phyloP scores from a whole-genome alignment of 257 asterid genomes.

The Fraxinus anomala region DNA sequence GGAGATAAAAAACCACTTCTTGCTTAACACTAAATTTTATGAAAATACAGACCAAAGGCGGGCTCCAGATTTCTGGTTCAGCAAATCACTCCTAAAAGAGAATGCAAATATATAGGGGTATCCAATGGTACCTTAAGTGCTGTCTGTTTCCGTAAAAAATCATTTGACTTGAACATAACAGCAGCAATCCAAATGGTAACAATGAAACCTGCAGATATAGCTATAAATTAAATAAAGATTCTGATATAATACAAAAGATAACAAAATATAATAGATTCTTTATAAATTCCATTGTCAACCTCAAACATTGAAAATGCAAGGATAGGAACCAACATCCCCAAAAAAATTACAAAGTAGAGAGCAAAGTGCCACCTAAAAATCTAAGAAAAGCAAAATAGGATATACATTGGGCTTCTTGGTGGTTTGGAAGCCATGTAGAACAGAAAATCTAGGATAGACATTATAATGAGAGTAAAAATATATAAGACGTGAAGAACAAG shows the following conservation, averaged over 20 bases:
- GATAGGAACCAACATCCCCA: not conserved
- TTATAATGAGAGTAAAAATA: not conserved
- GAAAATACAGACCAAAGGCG: not conserved
- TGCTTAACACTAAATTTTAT: conserved; percentile 21
- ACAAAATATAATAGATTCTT: not conserved
- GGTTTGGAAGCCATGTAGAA: not conserved
- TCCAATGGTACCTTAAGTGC: conserved; percentile 66
- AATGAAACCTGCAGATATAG: conserved; percentile 58
- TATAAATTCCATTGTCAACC: not conserved
- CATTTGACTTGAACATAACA: conserved; percentile 86
- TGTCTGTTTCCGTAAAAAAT: conserved; percentile 77
- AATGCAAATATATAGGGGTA: not conserved
- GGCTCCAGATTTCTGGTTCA: conserved; percentile 9
- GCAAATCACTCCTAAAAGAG: conserved; percentile 18
- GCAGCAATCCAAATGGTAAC: conserved; percentile 80
- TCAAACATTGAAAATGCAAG: not conserved
- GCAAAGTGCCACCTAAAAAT: not conserved
- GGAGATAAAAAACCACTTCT: conserved; percentile 26
- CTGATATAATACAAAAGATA: conserved; percentile 2
- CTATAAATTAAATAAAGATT: conserved; percentile 17
- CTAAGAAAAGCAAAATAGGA: not conserved
- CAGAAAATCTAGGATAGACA: not conserved
- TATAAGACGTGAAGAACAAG: not conserved
- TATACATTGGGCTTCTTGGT: not conserved
- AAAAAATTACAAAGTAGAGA: not conserved